Base-by-base conservation (phyloP, 495 filamentous ascomycete genomes). In the Lasiosphaeris hirsuta region DNA sequence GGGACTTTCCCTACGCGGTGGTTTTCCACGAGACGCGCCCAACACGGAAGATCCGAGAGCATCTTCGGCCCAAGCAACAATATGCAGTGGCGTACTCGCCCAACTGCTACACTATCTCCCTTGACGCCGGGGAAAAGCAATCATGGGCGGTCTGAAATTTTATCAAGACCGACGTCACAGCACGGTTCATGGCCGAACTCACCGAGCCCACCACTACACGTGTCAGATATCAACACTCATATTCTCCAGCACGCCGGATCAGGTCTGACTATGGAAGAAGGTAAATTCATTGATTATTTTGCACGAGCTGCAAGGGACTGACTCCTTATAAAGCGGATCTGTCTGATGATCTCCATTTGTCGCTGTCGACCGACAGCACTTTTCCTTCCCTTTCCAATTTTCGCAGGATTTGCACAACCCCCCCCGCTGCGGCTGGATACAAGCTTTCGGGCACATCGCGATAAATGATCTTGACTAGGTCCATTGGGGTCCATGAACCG, bases 401-500 rank as follows among this genome's bases (percentile, higher is more conserved):
- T 59, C 73, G 63, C 57, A 94, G 66, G 46, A 93, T 83, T 69
- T 86, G 84, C 43, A 83, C 43, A 18, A 90, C 77, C 4, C 89
- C 90, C 40, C 77, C 73, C 44, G 84, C 85, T 4, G 90, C 90
- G 13, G 93, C 84, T 33, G 78, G 60, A 70, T 90, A 88, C 61
- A 98, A 75, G 60, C 77, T 84, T 68, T 88, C 86, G 5, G 87
- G 84, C 7, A 95, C 83, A 69, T 89, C 86, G 42, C 78, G 77
- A 65, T 98, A 98, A 17, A 98, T 88, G 19, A 85, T 72, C 72
- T 89, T 88, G 23, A 97, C 95, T 42, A 97, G 75, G 64, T 91
- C 88, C 76, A 92, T 86, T 7, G 84, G 74, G 17, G 84, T 86
- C 86, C 86, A 90, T 0, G 23, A 45, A 5, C 13, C 7, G 30